Evolutionary conservation across 1,284 basidiomycete genomes (phyloP), one percentile per base, ranked within the genome.

Genomic region (Hemileia vastatrix): DNA sequence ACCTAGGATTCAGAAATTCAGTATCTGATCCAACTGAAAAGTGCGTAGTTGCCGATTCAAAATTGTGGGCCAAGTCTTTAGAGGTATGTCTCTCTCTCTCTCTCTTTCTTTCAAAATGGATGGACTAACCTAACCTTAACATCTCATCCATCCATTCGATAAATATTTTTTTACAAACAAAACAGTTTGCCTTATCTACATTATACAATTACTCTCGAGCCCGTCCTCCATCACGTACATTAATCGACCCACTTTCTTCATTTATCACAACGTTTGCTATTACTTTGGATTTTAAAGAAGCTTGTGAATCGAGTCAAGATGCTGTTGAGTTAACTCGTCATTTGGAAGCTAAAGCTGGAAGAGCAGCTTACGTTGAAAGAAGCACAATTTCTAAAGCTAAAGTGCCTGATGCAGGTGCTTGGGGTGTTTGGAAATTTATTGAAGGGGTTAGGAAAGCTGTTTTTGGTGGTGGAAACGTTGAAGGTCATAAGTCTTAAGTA

Each of bases 121-220:
- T 15, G 11, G 31, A 43, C 4, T 4, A 31, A 6, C 8, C 4
- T 18, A 6, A 60, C 9, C 15, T 1, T 11, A 3, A 32, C 19
- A 5, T 11, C n/a, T n/a, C n/a, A n/a, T n/a, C n/a, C n/a, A n/a
- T n/a, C n/a, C n/a, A n/a, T n/a, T n/a, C n/a, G n/a, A n/a, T n/a
- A n/a, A n/a, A n/a, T n/a, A n/a, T n/a, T n/a, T n/a, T n/a, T n/a
- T n/a, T n/a, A n/a, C n/a, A n/a, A n/a, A n/a, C n/a, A 23, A 6
- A 27, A 24, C 40, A 69, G 66, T 65, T 78, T 9, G 88, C 92
- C 3, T 81, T 90, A 49, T 76, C 76, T 21, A 85, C 84, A 62
- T 78, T 96, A 24, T 91, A 88, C 78, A 85, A 84, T 23, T 95
- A 93, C 79, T 94, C 91, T 0, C 83, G 84, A 49, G 92, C 92